phyloP scores from a whole-genome alignment of 257 asterid genomes.

The Coffea eugenioides region DNA sequence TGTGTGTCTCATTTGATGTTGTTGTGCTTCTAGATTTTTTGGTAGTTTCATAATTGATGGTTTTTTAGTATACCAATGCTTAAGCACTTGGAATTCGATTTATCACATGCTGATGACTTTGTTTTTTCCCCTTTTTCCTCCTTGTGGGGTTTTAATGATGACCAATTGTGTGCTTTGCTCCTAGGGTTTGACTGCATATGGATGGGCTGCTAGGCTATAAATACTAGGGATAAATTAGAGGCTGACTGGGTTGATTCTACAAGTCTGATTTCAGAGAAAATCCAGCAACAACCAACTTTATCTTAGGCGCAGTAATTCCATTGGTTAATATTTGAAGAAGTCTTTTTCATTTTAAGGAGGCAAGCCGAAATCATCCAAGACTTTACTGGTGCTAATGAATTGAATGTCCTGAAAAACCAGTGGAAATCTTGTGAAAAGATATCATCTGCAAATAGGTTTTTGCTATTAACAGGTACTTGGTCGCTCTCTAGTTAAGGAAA shows the following conservation, averaged over 20 bases:
- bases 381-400: background rate
- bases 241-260: background rate
- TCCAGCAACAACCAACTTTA: background rate
- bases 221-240: background rate
- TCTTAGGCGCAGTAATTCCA: background rate
- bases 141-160: background rate
- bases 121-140: background rate
- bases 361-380: too few relatives aligned
- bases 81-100: background rate
- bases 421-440: too few relatives aligned
- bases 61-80: background rate
- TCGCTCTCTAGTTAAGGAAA: too few relatives aligned
- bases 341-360: background rate
- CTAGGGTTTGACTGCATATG: background rate
- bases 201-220: background rate
- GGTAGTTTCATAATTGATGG: background rate
- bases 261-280: background rate
- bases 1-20: background rate
- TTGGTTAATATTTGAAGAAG: background rate
- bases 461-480: too few relatives aligned
- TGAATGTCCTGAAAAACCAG: background rate
- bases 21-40: background rate
- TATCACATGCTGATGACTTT: background rate
- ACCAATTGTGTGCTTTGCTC: background rate
- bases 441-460: too few relatives aligned